These are phyloP conservation scores for Xylaria cubensis DNA, from an alignment of 495 filamentous ascomycete species.

Conservation along the genomic window DNA sequence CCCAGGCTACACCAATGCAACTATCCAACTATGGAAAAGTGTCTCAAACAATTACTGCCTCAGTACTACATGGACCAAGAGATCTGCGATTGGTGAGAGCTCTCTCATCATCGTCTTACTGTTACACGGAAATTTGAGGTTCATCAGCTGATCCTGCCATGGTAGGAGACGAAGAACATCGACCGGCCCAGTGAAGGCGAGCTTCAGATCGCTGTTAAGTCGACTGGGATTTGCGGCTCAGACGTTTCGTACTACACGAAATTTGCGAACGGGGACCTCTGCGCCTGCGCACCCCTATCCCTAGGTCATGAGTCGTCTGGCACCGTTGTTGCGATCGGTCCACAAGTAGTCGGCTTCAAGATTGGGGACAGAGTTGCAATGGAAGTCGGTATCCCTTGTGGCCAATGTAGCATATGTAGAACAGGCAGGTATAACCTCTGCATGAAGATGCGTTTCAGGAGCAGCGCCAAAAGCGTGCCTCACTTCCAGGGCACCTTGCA, in stretches of 20 bases:
- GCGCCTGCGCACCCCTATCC: slow-evolving; percentile 72
- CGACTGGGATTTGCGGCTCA: slow-evolving; percentile 82
- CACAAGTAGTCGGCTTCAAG: slow-evolving; percentile 57
- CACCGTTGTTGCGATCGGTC: slow-evolving; percentile 68
- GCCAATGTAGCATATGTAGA: slow-evolving; percentile 73
- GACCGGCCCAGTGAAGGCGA: slow-evolving; percentile 58
- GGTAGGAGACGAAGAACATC: slow-evolving; percentile 55
- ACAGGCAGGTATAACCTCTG: slow-evolving; percentile 90
- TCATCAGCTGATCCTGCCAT: background rate
- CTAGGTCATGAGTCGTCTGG: slow-evolving; percentile 84
- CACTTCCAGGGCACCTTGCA: slow-evolving; percentile 93
- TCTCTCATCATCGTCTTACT: slow-evolving; percentile 26
- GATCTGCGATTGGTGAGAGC: slow-evolving; percentile 58
- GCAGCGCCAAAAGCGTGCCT: slow-evolving; percentile 80
- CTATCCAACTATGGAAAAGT: slow-evolving; percentile 49
- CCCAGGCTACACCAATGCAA: slow-evolving; percentile 52
- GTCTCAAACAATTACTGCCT: slow-evolving; percentile 52
- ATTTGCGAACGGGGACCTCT: slow-evolving; percentile 83
- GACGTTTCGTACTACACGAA: slow-evolving; percentile 88
- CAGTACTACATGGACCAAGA: slow-evolving; percentile 58
- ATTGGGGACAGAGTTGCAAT: slow-evolving; percentile 85
- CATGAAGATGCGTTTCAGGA: slow-evolving; percentile 79
- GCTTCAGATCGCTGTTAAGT: slow-evolving; percentile 75
- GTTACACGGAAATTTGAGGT: slow-evolving; percentile 37
- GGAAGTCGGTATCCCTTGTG: slow-evolving; percentile 85